Conservation (phyloP, 2,329 filamentous ascomycete species). For the Colletotrichum sp. region DNA sequence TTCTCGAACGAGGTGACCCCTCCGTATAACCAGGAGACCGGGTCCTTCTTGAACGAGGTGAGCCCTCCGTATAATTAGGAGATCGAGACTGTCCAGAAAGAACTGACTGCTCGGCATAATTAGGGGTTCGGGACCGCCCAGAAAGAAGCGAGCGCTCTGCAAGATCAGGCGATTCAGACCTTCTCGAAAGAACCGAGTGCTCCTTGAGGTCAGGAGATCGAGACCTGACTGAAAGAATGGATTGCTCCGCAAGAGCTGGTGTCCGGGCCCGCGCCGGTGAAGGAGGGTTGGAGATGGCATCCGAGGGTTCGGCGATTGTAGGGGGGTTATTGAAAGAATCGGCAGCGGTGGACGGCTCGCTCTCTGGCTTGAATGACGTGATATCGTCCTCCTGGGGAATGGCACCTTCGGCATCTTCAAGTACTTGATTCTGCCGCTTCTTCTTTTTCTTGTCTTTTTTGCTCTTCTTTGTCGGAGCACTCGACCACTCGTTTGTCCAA, state of each 20-base stretch:
- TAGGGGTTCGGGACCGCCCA: neutral
- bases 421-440: slow-evolving; percentile 24
- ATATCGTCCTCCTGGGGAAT: neutral
- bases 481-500: neutral
- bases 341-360: neutral
- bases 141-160: neutral
- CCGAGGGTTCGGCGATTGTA: neutral
- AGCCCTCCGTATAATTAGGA: neutral
- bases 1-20: neutral
- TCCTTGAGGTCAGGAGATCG: neutral
- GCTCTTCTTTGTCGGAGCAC: slow-evolving; percentile 26
- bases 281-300: neutral
- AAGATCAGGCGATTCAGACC: neutral
- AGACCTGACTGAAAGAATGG: neutral
- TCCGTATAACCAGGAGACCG: neutral
- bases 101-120: neutral
- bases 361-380: neutral
- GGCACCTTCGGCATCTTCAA: neutral
- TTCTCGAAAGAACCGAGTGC: neutral
- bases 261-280: neutral
- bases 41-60: neutral
- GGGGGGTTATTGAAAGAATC: neutral
- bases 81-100: neutral
- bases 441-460: slow-evolving; percentile 43
- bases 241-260: neutral